These are phyloP conservation scores for Linum tenue DNA, from an alignment of 345 rosid species.

Conservation along the genomic window DNA sequence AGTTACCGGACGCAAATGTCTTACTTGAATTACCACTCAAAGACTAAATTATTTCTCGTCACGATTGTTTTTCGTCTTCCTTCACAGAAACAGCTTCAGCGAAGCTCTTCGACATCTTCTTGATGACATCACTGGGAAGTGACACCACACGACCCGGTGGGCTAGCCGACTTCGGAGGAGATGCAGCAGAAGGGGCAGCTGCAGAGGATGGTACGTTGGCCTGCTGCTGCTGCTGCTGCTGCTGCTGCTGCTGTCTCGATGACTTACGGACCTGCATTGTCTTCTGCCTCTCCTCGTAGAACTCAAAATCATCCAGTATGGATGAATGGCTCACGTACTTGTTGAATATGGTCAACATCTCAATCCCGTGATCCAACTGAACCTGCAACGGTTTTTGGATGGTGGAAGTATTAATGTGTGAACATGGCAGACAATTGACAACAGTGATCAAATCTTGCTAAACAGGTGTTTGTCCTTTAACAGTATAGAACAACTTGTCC, in stretches of 20 bases:
- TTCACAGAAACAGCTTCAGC: slow-evolving; percentile 43
- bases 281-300: slow-evolving; percentile 74
- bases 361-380: slow-evolving; percentile 53
- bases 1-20: background rate
- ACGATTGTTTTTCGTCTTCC: slow-evolving; percentile 9
- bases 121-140: slow-evolving; percentile 26
- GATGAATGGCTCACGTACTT: slow-evolving; percentile 42
- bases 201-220: background rate
- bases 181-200: background rate
- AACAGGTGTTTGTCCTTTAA: too few species aligned
- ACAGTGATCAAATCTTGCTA: background rate
- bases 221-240: background rate
- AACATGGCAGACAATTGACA: background rate
- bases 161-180: slow-evolving; percentile 14
- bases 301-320: slow-evolving; percentile 65
- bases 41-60: too few species aligned
- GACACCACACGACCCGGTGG: slow-evolving; percentile 15
- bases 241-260: slow-evolving; percentile 20
- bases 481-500: background rate
- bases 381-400: slow-evolving; percentile 33
- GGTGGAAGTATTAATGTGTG: background rate
- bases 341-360: slow-evolving; percentile 56
- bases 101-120: slow-evolving; percentile 50
- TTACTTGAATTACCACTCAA: too few species aligned
- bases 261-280: slow-evolving; percentile 58